Percentiles rank a stretch among this genome's conserved stretches.
These are phyloP conservation scores for Pseudogymnoascus sp. DNA, from an alignment of 2,329 filamentous ascomycete species.

Conservation along the genomic window DNA sequence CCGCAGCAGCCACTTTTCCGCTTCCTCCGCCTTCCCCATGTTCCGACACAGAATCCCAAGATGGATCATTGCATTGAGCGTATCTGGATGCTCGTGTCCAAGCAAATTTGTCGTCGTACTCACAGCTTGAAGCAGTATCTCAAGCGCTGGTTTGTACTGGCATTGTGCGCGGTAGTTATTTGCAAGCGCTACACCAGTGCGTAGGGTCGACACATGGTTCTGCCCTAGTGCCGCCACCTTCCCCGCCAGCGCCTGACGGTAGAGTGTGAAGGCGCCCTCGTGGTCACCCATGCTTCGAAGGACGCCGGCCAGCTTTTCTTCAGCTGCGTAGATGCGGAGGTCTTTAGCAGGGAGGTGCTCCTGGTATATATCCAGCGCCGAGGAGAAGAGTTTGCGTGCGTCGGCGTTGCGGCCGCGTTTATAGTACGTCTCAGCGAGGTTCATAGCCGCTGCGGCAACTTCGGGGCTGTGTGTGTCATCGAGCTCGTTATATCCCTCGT, in stretches of 20 bases:
- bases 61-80: conserved; percentile 10
- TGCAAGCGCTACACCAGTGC: conserved; percentile 16
- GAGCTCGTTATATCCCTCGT: not conserved
- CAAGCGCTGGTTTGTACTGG: conserved; percentile 20
- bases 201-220: conserved; percentile 12
- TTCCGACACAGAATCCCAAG: conserved; percentile 5
- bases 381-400: conserved; percentile 6
- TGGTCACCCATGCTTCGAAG: not conserved
- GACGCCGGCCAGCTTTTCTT: not conserved
- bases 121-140: conserved; percentile 15
- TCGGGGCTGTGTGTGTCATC: not conserved
- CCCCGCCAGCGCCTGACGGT: not conserved
- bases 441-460: not conserved
- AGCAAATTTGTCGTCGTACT: conserved; percentile 5
- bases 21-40: conserved; percentile 10
- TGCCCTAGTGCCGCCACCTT: not conserved
- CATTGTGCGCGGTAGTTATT: conserved; percentile 13
- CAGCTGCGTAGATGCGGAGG: not conserved
- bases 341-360: not conserved
- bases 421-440: not conserved
- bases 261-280: not conserved
- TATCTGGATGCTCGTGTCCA: conserved; percentile 13
- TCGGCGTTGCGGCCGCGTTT: not conserved
- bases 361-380: not conserved
- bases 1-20: not conserved